Conservation (phyloP, 2,329 filamentous ascomycete species). For the Didymella arachidicola region DNA sequence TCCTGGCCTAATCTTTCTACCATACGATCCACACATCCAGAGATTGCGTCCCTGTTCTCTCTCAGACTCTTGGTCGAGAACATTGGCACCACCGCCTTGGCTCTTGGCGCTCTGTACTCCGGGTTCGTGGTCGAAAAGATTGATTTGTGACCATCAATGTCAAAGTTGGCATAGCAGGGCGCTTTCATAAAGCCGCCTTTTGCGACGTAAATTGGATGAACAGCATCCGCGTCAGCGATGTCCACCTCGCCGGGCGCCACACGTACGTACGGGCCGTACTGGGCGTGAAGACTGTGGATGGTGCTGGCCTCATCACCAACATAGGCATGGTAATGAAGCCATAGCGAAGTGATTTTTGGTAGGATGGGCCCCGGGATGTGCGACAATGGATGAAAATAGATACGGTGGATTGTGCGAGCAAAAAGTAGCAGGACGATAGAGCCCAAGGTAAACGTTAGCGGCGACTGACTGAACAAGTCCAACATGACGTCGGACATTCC, state of each 20-base stretch:
- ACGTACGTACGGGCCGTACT: conserved; percentile 36
- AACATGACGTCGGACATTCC: background rate
- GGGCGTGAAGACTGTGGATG: conserved; percentile 32
- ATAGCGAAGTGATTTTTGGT: conserved; percentile 34
- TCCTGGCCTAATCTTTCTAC: conserved; percentile 52
- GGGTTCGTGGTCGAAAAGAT: conserved; percentile 61
- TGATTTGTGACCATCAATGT: conserved; percentile 63
- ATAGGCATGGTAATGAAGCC: conserved; percentile 42
- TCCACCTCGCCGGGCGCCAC: conserved; percentile 40
- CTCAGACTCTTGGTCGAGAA: conserved; percentile 59
- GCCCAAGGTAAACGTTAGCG: background rate
- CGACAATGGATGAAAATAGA: conserved; percentile 35
- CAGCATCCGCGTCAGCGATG: conserved; percentile 47
- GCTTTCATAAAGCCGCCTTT: conserved; percentile 64
- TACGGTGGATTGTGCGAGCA: conserved; percentile 29
- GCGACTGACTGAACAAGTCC: background rate
- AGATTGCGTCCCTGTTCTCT: conserved; percentile 50
- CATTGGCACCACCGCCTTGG: conserved; percentile 60
- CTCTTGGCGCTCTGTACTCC: conserved; percentile 53
- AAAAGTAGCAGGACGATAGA: conserved; percentile 19
- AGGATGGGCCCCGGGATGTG: conserved; percentile 36
- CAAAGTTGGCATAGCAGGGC: conserved; percentile 62
- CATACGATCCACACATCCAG: conserved; percentile 54
- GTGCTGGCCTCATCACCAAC: conserved; percentile 37
- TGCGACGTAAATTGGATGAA: conserved; percentile 60